Percentiles rank a stretch among this genome's conserved stretches.
phyloP scores from a whole-genome alignment of 768 basidiomycete species.

The Tricholoma bakamatsutake region DNA sequence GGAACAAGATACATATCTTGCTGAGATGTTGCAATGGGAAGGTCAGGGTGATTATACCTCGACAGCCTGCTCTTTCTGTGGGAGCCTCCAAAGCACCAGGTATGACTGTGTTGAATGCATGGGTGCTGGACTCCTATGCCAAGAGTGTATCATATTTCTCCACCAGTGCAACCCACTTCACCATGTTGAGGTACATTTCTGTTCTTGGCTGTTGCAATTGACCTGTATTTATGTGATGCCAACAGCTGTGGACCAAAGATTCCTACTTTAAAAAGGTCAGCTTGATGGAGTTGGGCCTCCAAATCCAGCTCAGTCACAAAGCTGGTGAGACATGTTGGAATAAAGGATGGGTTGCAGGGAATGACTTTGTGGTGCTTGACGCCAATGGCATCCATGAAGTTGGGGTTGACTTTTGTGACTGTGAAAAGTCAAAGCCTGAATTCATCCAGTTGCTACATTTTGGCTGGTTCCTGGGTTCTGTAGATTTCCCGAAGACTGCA shows the following conservation, averaged over 20 bases:
- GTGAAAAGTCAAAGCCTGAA: slow-evolving; percentile 7
- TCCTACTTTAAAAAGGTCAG: background rate
- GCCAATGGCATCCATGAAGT: slow-evolving; percentile 20
- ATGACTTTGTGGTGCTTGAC: slow-evolving; percentile 17
- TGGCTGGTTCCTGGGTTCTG: slow-evolving; percentile 15
- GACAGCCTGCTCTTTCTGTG: background rate
- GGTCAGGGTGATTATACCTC: slow-evolving; percentile 2
- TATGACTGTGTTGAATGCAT: slow-evolving; percentile 1
- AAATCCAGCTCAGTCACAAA: slow-evolving; percentile 4
- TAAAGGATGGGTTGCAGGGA: slow-evolving; percentile 16
- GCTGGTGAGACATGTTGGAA: slow-evolving; percentile 13
- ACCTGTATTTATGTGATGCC: background rate
- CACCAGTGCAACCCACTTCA: slow-evolving; percentile 2
- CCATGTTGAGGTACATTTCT: slow-evolving; percentile 2
- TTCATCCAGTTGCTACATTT: slow-evolving; percentile 15
- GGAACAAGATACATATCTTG: slow-evolving; percentile 2
- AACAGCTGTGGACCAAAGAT: background rate
- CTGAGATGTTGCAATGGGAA: slow-evolving; percentile 3
- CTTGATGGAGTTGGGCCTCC: slow-evolving; percentile 2
- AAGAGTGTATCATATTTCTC: background rate
- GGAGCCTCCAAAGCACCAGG: background rate
- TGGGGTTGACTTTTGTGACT: slow-evolving; percentile 20
- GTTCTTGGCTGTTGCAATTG: background rate
- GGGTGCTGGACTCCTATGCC: slow-evolving; percentile 2
- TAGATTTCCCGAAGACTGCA: slow-evolving; percentile 13